A percentile compares a stretch with the other conserved stretches of the same genome.
Conservation (phyloP, 179 eudicot genomes). For the Carnegiea gigantea region DNA sequence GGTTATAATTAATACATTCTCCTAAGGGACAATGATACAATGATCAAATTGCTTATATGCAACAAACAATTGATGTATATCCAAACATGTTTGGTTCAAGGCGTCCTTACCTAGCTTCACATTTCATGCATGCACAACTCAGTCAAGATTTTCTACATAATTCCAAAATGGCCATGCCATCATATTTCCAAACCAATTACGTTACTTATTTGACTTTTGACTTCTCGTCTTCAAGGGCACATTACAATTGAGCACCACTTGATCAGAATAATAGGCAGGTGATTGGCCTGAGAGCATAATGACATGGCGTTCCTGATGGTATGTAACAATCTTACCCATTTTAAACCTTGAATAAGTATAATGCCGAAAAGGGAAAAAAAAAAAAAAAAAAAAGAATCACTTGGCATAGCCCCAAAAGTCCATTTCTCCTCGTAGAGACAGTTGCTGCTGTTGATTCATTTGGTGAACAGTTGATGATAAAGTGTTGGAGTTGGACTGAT, state of each 20-base stretch:
- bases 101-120: not conserved
- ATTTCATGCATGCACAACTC: not conserved
- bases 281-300: not conserved
- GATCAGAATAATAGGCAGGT: not conserved
- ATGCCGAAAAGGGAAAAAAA: not conserved
- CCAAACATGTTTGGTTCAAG: not conserved
- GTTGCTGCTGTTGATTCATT: slow-evolving; percentile 42
- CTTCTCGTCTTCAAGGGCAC: too few relatives aligned
- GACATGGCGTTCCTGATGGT: not conserved
- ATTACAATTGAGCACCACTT: too few relatives aligned
- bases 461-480: slow-evolving; percentile 46
- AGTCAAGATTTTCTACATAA: not conserved
- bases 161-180: not conserved
- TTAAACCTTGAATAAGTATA: not conserved
- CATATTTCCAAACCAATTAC: not conserved
- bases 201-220: not conserved
- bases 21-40: not conserved
- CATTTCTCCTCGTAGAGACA: slow-evolving; percentile 73
- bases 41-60: not conserved
- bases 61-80: slow-evolving; percentile 12
- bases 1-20: slow-evolving; percentile 1
- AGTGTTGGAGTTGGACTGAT: slow-evolving; percentile 29
- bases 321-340: not conserved
- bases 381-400: slow-evolving; percentile 15
- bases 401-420: slow-evolving; percentile 88